Percentiles rank a stretch among this genome's conserved stretches.
These are phyloP conservation scores for Macroventuria anomochaeta DNA, from an alignment of 2,329 filamentous ascomycete genomes.

Conservation along the genomic window DNA sequence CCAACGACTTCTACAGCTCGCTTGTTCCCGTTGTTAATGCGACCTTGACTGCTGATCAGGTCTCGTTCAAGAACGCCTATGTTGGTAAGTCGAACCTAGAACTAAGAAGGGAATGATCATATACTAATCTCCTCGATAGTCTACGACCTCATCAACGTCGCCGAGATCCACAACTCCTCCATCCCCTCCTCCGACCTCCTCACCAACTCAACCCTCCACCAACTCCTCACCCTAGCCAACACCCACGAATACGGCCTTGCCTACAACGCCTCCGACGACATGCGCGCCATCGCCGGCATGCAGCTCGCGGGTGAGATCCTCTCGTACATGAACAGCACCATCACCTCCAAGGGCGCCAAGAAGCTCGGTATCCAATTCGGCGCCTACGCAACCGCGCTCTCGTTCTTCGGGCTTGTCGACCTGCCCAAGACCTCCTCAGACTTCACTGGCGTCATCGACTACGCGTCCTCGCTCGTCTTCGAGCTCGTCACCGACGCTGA, in stretches of 20 bases:
- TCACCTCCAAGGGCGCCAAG: constrained; percentile 45
- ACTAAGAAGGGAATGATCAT: too few species aligned
- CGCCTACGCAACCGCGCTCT: constrained; percentile 66
- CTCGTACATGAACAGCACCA: constrained; percentile 53
- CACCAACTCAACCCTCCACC: constrained; percentile 66
- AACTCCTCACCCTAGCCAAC: constrained; percentile 77
- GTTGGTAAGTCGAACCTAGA: constrained; percentile 56
- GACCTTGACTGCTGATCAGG: constrained; percentile 57
- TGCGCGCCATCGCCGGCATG: constrained; percentile 56
- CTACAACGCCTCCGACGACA: constrained; percentile 68
- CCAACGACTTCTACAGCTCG: constrained; percentile 60
- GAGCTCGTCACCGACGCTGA: constrained; percentile 67
- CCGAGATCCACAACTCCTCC: constrained; percentile 66
- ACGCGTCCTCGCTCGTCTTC: constrained; percentile 81
- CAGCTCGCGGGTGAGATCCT: constrained; percentile 57
- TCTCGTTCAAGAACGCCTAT: constrained; percentile 69
- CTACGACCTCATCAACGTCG: constrained; percentile 69
- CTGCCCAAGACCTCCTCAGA: constrained; percentile 59
- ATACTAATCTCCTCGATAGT: too few species aligned
- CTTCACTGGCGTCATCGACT: constrained; percentile 82
- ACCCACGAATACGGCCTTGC: constrained; percentile 82
- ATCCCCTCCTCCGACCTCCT: constrained; percentile 64
- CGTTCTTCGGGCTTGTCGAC: constrained; percentile 66
- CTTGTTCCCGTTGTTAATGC: constrained; percentile 60
- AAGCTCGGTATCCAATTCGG: constrained; percentile 65